Conservation (phyloP, 2,329 filamentous ascomycete genomes). For the Alternaria triticina region DNA sequence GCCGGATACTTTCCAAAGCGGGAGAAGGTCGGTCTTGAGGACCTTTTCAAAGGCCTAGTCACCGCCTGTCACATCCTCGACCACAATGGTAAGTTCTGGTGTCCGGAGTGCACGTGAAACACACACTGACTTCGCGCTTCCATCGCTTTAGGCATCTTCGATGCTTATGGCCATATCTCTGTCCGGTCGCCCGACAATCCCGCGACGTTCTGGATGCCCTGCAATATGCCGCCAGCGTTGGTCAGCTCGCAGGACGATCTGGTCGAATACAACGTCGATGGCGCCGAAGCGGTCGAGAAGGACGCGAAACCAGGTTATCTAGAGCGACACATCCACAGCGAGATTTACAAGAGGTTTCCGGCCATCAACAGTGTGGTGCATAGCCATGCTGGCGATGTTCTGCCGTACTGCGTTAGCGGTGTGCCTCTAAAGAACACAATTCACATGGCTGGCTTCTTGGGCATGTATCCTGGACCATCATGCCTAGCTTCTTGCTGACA, state of each 20-base stretch:
- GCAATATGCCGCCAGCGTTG: slow-evolving; percentile 53
- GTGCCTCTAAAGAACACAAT: slow-evolving; percentile 48
- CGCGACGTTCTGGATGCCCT: slow-evolving; percentile 55
- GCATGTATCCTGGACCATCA: slow-evolving; percentile 22
- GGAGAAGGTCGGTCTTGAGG: slow-evolving; percentile 46
- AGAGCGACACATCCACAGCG: slow-evolving; percentile 55
- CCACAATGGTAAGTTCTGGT: slow-evolving; percentile 42
- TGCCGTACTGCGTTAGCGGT: slow-evolving; percentile 52
- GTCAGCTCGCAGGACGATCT: slow-evolving; percentile 51
- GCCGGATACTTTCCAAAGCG: slow-evolving; percentile 48
- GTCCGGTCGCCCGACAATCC: slow-evolving; percentile 58
- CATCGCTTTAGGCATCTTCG: slow-evolving; percentile 49
- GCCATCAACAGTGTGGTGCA: slow-evolving; percentile 54
- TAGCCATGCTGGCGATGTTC: slow-evolving; percentile 50
- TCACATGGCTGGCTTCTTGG: slow-evolving; percentile 55
- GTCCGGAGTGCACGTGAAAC: neutral
- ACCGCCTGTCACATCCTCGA: slow-evolving; percentile 61
- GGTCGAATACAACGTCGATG: slow-evolving; percentile 53
- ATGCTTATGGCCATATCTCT: slow-evolving; percentile 63
- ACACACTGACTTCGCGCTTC: neutral
- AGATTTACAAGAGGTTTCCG: slow-evolving; percentile 55
- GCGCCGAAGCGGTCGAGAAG: slow-evolving; percentile 48
- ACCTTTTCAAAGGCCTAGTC: slow-evolving; percentile 51
- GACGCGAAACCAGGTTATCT: slow-evolving; percentile 44
- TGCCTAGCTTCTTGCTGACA: neutral